Evolutionary conservation across 2,329 filamentous ascomycete species (phyloP), one percentile per base, ranked within the genome.

Genomic region (Seiridium unicorne): DNA sequence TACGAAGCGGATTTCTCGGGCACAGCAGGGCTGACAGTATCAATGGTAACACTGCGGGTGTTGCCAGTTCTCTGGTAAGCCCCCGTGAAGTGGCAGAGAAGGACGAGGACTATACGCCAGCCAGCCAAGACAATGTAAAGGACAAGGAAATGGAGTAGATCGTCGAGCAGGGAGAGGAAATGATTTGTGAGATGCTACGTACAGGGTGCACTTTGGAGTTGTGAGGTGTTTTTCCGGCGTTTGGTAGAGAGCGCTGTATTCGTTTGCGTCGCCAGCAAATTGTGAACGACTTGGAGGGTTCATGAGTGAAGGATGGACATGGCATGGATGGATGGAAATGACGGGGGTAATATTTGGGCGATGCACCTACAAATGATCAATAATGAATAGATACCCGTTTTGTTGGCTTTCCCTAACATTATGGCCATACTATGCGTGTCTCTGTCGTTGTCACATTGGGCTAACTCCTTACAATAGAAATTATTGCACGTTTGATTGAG

Each of bases 21-120:
- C 93, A 97, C 72, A 86, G 85, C 2, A 84, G 92, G 63, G 89
- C 91, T 55, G 92, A 96, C 72, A 96, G 93, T 74, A 86, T 94
- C 58, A 89, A 82, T 62, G 90, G 91, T 34, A 94, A 90, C 73
- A 88, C 93, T 64, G 85, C 82, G 5, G 84, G 83, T 7, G 70
- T 83, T 13, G 79, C 82, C 36, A 89, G 86, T 65, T 87, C 89
- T 11, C 74, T 93, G 44, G 83, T 84, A 2, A 89, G 85, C 57
- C 81, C 84, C 44, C 72, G 78, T 58, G 81, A 83, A 64, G 71
- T 77, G 35, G 69, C 69, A 35, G 72, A 71, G 56, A 73, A 71
- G 64, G 71, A 70, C 18, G 70, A 70, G 36, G 67, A 66, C 44
- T 56, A 62, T 31, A 63, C 58, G 31, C 67, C 66, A 26, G 65